Base-by-base conservation (phyloP, 257 asterid genomes). In the Solanum bulbocastanum region DNA sequence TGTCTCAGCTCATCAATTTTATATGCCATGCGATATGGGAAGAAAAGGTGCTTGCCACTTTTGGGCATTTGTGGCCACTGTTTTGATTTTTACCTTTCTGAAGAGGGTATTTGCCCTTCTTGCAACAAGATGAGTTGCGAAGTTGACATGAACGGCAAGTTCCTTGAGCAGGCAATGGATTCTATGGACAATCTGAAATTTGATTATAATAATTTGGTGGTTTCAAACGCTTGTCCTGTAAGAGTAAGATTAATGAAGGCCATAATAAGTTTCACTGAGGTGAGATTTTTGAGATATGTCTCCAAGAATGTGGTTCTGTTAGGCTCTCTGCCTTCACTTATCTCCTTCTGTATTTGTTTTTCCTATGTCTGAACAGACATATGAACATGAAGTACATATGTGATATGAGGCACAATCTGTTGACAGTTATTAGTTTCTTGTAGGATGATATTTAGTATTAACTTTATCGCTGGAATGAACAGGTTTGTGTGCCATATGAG, bases 401-500 rank as follows among this genome's bases (percentile, higher is more conserved):
- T 46, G 69, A 49, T 82, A 10, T 10, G 68, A 82, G 69, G 68
- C 68, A 82, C 85, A 44, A 18, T 36, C 40, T 44, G 40, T 81
- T 49, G 86, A 49, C 69, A 32, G 42, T 30, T 82, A 27, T 49
- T 82, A 49, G 44, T 52, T 82, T 49, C 42, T 82, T 49, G 6
- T 3, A 18, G 22, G 5, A n/a, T 32, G 68, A 82, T 49, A 13
- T 49, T 49, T 82, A 79, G 36, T 58, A 27, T 87, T 87, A 56
- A 49, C 22, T 58, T 81, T 88, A n/a, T 13, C 39, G 27, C 25
- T 72, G 81, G 58, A 86, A 40, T 66, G 89, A 87, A 56, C 95
- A 97, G 99, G 98, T 92, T 82, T 94, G 92, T 91, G 91, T 96
- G 91, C 99, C 98, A 27, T 32, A 88, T 16, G 96, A 95, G 88